Percentiles rank a stretch among this genome's conserved stretches.
Conservation (phyloP, 805 yeast genomes). For the Wickerhamiella australiensis region DNA sequence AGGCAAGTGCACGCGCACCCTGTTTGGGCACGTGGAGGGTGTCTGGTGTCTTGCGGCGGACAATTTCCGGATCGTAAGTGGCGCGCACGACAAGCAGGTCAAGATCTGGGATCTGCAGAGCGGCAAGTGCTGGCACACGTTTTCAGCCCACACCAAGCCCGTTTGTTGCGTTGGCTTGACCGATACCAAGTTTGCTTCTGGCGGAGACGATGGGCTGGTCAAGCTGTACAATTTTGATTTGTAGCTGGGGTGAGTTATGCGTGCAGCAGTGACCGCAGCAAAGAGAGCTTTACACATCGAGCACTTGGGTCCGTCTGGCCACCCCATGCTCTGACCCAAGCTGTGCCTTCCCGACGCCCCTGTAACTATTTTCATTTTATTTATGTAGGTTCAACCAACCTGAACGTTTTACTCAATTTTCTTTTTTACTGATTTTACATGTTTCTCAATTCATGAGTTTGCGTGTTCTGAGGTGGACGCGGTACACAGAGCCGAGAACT, state of each 20-base stretch:
- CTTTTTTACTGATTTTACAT: no score
- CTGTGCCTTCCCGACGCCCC: no score
- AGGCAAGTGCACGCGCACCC: slow-evolving; percentile 82
- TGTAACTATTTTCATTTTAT: no score
- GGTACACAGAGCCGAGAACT: no score
- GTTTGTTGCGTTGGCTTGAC: slow-evolving; percentile 64
- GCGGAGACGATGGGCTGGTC: slow-evolving; percentile 80
- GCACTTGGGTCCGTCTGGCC: not conserved
- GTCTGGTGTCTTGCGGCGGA: slow-evolving; percentile 97
- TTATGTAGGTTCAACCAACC: no score
- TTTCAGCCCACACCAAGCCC: slow-evolving; percentile 54
- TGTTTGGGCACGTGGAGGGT: slow-evolving; percentile 96
- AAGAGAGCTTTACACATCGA: no score
- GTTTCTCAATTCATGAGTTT: no score
- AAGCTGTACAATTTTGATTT: slow-evolving; percentile 63
- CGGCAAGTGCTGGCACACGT: slow-evolving; percentile 89
- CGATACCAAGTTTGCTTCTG: slow-evolving; percentile 81
- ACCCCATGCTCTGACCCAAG: no score
- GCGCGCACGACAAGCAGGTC: slow-evolving; percentile 82
- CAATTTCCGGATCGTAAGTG: slow-evolving; percentile 85
- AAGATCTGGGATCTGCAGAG: slow-evolving; percentile 94
- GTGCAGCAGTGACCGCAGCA: no score
- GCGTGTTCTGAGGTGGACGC: no score
- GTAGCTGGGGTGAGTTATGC: slow-evolving; percentile 5
- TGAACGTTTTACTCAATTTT: no score